phyloP scores from a whole-genome alignment of 371 early-diverging fungal species.

The Mucor ambiguus region DNA sequence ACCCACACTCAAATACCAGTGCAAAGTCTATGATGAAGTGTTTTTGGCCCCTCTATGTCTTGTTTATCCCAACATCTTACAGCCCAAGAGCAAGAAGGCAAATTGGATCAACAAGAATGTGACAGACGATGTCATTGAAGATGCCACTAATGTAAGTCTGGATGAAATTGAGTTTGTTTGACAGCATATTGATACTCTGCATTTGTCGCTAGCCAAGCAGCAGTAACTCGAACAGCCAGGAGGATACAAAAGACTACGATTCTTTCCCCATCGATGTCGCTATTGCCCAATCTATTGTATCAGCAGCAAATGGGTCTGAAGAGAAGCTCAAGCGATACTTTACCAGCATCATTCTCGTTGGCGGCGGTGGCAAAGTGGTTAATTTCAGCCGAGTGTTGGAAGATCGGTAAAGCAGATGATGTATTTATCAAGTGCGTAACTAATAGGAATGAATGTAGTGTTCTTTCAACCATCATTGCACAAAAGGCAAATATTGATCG shows the following conservation, averaged over 20 bases:
- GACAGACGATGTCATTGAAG: slow-evolving; percentile 42
- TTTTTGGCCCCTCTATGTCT: slow-evolving; percentile 75
- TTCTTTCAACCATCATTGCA: slow-evolving; percentile 43
- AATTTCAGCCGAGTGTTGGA: slow-evolving; percentile 75
- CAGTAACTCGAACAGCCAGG: background rate
- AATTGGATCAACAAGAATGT: slow-evolving; percentile 29
- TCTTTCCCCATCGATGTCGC: slow-evolving; percentile 74
- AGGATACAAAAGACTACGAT: slow-evolving; percentile 5
- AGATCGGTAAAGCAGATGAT: slow-evolving; percentile 52
- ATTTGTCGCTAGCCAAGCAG: background rate
- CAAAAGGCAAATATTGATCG: slow-evolving; percentile 58
- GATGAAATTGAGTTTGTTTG: background rate
- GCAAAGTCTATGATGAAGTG: slow-evolving; percentile 88
- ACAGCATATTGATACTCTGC: background rate
- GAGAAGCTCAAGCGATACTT: slow-evolving; percentile 75
- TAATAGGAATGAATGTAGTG: slow-evolving; percentile 12
- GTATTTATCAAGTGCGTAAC: background rate
- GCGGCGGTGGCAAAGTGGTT: slow-evolving; percentile 81
- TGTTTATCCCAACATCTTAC: slow-evolving; percentile 60
- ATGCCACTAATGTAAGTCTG: slow-evolving; percentile 30
- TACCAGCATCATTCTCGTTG: slow-evolving; percentile 78
- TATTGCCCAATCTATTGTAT: slow-evolving; percentile 73
- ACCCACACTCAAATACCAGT: slow-evolving; percentile 72
- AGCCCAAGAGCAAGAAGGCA: slow-evolving; percentile 23
- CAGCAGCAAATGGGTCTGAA: slow-evolving; percentile 64